Percentiles rank a stretch among this genome's conserved stretches.
These are phyloP conservation scores for Ceraceosorus guamensis DNA, from an alignment of 1,284 basidiomycete species.

Conservation along the genomic window DNA sequence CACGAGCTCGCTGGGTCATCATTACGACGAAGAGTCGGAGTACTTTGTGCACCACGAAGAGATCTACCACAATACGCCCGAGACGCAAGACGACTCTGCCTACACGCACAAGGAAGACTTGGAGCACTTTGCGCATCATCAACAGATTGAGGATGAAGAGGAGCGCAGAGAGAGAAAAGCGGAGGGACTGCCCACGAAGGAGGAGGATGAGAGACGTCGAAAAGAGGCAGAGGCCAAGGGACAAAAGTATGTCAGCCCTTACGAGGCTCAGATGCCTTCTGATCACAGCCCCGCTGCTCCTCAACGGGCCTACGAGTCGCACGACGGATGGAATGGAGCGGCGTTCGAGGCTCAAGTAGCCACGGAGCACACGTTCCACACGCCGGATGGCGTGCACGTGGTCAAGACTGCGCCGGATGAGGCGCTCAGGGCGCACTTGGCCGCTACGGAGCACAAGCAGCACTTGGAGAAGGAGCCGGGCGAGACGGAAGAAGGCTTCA, in stretches of 20 bases:
- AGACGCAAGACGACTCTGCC: constrained; percentile 90
- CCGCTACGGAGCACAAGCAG: constrained; percentile 19
- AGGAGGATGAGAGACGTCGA: constrained; percentile 36
- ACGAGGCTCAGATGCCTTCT: constrained; percentile 36
- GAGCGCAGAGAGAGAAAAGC: constrained; percentile 71
- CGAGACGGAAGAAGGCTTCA: constrained; percentile 21
- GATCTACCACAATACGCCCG: constrained; percentile 84
- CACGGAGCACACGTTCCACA: constrained; percentile 41
- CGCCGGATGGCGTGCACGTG: constrained; percentile 36
- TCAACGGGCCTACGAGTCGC: constrained; percentile 30
- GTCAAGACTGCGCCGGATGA: constrained; percentile 33
- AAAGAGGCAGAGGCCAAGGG: constrained; percentile 33
- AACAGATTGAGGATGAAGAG: constrained; percentile 76
- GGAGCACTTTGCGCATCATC: constrained; percentile 82
- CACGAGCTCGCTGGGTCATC: constrained; percentile 71
- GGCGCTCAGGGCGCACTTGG: constrained; percentile 28
- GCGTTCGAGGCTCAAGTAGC: constrained; percentile 33
- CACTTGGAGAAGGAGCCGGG: constrained; percentile 8
- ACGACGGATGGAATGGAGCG: constrained; percentile 34
- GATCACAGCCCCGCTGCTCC: constrained; percentile 16
- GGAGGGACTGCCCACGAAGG: constrained; percentile 62
- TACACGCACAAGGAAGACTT: constrained; percentile 72
- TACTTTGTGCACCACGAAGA: constrained; percentile 55
- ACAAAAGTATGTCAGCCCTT: constrained; percentile 34
- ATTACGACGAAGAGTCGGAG: constrained; percentile 58